Evolutionary conservation across 2,329 filamentous ascomycete species (phyloP).

Genomic region (Paecilomyces variotii): DNA sequence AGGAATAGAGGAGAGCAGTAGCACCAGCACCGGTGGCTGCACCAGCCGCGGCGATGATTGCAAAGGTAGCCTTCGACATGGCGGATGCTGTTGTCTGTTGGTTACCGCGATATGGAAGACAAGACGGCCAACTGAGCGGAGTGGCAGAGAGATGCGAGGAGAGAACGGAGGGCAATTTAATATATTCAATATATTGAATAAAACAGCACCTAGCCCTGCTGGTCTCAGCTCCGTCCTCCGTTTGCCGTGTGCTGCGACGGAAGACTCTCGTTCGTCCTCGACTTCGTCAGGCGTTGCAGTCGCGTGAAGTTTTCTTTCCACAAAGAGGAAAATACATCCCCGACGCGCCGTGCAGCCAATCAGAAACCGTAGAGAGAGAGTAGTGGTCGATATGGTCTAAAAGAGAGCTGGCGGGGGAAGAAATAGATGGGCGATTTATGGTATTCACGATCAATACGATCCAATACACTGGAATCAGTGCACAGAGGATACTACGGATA

Average conservation of each 20-base stretch:
- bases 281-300: not conserved
- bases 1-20: conserved; percentile 60
- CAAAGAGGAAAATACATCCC: conserved; percentile 5
- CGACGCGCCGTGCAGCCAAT: conserved; percentile 14
- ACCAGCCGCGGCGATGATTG: conserved; percentile 66
- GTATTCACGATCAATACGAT: no score
- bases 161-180: not conserved
- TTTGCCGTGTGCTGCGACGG: conserved; percentile 1
- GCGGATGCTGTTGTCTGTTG: not conserved
- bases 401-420: no score
- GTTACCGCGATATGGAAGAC: not conserved
- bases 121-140: not conserved
- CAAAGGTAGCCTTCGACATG: conserved; percentile 70
- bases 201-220: not conserved
- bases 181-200: no score
- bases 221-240: not conserved
- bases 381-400: not conserved
- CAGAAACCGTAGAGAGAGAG: conserved; percentile 1
- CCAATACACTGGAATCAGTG: no score
- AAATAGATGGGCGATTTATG: no score
- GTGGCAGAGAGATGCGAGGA: not conserved
- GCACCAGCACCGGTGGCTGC: conserved; percentile 68
- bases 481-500: no score
- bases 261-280: conserved; percentile 1
- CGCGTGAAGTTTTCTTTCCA: not conserved